These are phyloP conservation scores for Aspergillus bombycis DNA, from an alignment of 2,329 filamentous ascomycete genomes.

Conservation along the genomic window DNA sequence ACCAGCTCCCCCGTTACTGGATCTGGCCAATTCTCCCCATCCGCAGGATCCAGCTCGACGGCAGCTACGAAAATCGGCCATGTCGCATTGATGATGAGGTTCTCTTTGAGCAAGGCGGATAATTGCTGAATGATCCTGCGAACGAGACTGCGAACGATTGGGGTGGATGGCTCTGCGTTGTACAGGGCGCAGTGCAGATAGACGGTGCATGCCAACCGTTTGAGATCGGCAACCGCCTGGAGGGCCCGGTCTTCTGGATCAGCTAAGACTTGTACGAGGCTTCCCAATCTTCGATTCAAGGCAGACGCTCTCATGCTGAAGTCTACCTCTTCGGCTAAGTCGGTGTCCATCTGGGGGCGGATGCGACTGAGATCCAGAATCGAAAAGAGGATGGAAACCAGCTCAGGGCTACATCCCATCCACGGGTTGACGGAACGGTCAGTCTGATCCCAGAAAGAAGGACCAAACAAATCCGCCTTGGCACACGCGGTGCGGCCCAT, in stretches of 20 bases:
- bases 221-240: background rate
- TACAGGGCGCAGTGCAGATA: conserved; percentile 7
- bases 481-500: conserved; percentile 49
- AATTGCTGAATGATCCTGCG: background rate
- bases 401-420: conserved; percentile 9
- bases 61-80: conserved; percentile 30
- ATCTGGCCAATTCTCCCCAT: conserved; percentile 35
- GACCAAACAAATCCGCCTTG: conserved; percentile 44
- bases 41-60: conserved; percentile 39
- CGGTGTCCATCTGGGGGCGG: background rate
- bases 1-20: background rate
- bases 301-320: background rate
- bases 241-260: background rate
- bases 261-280: background rate
- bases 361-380: background rate
- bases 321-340: background rate
- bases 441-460: conserved; percentile 41
- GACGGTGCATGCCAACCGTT: background rate
- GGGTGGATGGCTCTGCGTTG: background rate
- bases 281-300: background rate
- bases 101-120: background rate
- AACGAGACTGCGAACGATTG: background rate
- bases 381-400: background rate
- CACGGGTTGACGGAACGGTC: conserved; percentile 7
- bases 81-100: conserved; percentile 13